These are phyloP conservation scores for Glycine tomentella DNA, from an alignment of 306 rosid species.

Conservation along the genomic window DNA sequence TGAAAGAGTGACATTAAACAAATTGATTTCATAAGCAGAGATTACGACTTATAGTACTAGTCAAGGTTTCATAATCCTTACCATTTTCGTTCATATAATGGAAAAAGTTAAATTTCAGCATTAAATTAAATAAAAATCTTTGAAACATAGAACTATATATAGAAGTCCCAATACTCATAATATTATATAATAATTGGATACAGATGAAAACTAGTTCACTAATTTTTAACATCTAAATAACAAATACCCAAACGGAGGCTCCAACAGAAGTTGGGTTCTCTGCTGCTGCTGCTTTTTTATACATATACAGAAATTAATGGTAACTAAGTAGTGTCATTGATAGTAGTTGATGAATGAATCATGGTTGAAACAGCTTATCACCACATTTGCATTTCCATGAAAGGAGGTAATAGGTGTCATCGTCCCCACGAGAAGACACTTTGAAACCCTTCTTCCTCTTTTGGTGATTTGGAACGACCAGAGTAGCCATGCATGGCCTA, in stretches of 20 bases:
- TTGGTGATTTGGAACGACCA: constrained; percentile 71
- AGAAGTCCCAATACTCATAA: background rate
- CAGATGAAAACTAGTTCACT: background rate
- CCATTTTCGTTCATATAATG: too few species aligned
- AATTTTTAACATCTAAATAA: constrained; percentile 3
- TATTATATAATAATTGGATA: background rate
- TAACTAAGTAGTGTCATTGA: background rate
- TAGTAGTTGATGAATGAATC: constrained; percentile 19
- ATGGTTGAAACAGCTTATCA: constrained; percentile 73
- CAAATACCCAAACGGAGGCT: background rate
- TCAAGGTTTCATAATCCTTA: too few species aligned
- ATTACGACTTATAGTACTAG: too few species aligned
- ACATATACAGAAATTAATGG: constrained; percentile 10
- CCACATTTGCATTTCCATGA: constrained; percentile 95
- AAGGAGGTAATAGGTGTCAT: constrained; percentile 74
- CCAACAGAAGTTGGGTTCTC: background rate
- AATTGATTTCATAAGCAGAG: too few species aligned
- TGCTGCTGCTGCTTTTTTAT: background rate
- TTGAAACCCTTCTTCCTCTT: constrained; percentile 44
- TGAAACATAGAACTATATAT: background rate
- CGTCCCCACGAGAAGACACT: constrained; percentile 57
- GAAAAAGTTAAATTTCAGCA: background rate
- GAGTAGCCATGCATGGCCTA: constrained; percentile 80
- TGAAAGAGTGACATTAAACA: background rate
- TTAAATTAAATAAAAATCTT: background rate